Base-by-base conservation (phyloP, 2,329 filamentous ascomycete species). In the Aureobasidium sp. region DNA sequence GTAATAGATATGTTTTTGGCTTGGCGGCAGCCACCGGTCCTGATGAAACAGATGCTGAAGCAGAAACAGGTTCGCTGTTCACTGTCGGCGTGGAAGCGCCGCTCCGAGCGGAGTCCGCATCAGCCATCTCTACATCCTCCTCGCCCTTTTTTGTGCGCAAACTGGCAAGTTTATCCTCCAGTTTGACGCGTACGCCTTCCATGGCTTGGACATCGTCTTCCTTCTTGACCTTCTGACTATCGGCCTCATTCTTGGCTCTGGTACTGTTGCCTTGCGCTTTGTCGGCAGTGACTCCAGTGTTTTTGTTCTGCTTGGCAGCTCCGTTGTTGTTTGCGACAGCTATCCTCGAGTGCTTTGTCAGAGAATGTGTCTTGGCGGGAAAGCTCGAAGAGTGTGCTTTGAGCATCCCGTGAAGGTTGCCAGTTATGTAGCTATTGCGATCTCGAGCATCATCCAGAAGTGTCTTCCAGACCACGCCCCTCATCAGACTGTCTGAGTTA, bases 391-490 rank as follows among this genome's bases (percentile, higher is more conserved):
- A 80, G 43, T 81, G 80, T 64, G 77, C 78, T 45, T 75, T 73
- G 17, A 88, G 75, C 68, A 87, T 76, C 23, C 67, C 73, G 61
- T 77, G 69, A 1, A 88, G 69, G 68, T 88, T 78, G 13, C 84
- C 92, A 43, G 83, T 80, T 0, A 89, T 96, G 71, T 94, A 96
- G 10, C 86, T 78, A 63, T 88, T 82, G 69, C 94, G 84, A 21
- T 75, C 73, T 67, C 85, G 85, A 6, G 94, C 88, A 74, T 99
- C 89, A 35, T 88, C 82, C 57, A 99, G 90, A 45, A 99, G 80
- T 64, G 86, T 87, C 64, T 82, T 85, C 94, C 95, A 99, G 74
- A 90, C 96, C 69, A 94, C 84, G 62, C 94, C 94, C 69, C 95
- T 88, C 25, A 87, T 79, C 57, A 99, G 80, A 35, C 92, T 90